Evolutionary conservation across 2,329 filamentous ascomycete genomes (phyloP).

Genomic region (Cercospora citrullina): DNA sequence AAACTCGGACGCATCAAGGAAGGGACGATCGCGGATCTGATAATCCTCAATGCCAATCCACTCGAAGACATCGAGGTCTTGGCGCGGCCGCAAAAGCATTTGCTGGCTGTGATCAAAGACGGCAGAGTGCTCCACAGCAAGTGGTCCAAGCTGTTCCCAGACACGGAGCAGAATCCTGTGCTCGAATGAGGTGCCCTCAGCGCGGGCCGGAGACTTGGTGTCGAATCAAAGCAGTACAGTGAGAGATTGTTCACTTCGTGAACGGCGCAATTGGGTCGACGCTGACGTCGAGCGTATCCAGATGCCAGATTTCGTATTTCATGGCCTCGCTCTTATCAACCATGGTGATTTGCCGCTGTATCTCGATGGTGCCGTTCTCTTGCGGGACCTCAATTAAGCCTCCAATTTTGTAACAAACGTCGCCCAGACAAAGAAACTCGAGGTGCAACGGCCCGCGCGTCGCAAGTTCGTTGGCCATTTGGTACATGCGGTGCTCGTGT

Average conservation of each 20-base stretch:
- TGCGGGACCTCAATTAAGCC: constrained; percentile 25
- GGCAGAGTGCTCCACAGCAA: constrained; percentile 49
- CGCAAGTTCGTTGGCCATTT: constrained; percentile 31
- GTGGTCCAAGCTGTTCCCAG: constrained; percentile 34
- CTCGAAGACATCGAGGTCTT: constrained; percentile 57
- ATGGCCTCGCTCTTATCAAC: constrained; percentile 42
- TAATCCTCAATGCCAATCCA: constrained; percentile 56
- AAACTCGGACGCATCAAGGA: constrained; percentile 53
- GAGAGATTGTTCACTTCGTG: constrained; percentile 11
- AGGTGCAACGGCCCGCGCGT: constrained; percentile 29
- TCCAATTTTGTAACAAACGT: constrained; percentile 42
- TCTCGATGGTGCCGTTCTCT: constrained; percentile 30
- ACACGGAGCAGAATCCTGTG: constrained; percentile 21
- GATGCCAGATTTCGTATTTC: constrained; percentile 48
- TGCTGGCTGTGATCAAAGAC: constrained; percentile 58
- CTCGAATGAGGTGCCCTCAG: constrained; percentile 18
- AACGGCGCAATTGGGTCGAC: constrained; percentile 29
- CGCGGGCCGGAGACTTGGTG: background rate
- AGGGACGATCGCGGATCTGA: constrained; percentile 55
- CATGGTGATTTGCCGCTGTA: constrained; percentile 35
- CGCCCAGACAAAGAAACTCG: constrained; percentile 44
- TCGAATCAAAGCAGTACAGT: background rate
- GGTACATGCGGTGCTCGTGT: constrained; percentile 36
- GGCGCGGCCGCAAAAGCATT: constrained; percentile 49
- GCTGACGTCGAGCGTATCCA: constrained; percentile 42